Evolutionary conservation across 208 protist species (phyloP).

Genomic region (Acanthamoeba culbertsoni): DNA sequence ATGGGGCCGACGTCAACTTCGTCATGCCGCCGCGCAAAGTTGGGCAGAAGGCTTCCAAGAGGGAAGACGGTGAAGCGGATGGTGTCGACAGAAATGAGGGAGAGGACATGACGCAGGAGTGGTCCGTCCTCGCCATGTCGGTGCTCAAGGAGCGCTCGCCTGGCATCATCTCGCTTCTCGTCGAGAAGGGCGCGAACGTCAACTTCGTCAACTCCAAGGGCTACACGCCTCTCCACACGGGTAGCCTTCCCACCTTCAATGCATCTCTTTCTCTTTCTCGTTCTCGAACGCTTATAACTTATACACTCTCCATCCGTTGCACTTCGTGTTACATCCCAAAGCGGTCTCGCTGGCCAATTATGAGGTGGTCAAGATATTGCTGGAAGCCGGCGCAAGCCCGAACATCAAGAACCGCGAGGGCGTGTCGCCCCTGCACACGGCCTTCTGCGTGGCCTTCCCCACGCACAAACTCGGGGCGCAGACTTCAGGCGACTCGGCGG

Average conservation of each 20-base stretch:
- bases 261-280: not conserved
- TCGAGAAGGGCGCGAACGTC: not conserved
- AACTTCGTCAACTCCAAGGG: constrained; percentile 15
- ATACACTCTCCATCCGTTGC: not conserved
- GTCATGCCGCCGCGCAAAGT: not conserved
- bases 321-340: not conserved
- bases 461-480: not conserved
- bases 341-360: constrained; percentile 25
- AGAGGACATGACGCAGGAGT: not conserved
- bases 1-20: constrained; percentile 7
- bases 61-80: not conserved
- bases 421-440: not conserved
- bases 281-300: not conserved
- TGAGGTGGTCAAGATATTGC: constrained; percentile 1
- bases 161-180: not conserved
- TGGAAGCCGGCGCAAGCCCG: constrained; percentile 1
- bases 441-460: constrained; percentile 33
- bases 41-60: not conserved
- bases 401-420: not conserved
- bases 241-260: not conserved
- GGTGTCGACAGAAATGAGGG: not conserved
- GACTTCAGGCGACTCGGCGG: not conserved
- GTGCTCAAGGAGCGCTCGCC: constrained; percentile 36
- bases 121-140: not conserved
- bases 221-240: constrained; percentile 30